These are phyloP conservation scores for Penicilliopsis zonata DNA, from an alignment of 495 filamentous ascomycete species.

Conservation along the genomic window DNA sequence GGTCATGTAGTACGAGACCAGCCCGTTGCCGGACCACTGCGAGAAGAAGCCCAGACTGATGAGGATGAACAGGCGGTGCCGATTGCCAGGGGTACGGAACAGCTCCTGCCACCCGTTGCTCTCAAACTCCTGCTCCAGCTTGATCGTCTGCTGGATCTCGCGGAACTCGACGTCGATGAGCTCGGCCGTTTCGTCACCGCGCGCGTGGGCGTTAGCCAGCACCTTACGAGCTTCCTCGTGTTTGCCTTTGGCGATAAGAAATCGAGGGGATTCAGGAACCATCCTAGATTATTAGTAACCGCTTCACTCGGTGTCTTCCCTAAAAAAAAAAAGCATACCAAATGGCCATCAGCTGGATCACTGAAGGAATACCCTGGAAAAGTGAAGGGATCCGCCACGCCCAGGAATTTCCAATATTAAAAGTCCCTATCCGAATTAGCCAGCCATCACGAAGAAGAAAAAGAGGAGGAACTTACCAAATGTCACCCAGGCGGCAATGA, in stretches of 20 bases:
- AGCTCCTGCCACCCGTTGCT: conserved; percentile 38
- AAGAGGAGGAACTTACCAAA: too few relatives aligned
- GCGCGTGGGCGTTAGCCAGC: conserved; percentile 23
- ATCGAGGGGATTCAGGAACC: conserved; percentile 36
- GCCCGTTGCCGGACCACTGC: conserved; percentile 58
- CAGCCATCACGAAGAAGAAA: too few relatives aligned
- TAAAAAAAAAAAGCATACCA: conserved; percentile 22
- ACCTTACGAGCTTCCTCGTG: conserved; percentile 24
- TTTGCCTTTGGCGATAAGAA: conserved; percentile 22
- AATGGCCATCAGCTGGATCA: conserved; percentile 33
- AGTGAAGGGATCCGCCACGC: conserved; percentile 36
- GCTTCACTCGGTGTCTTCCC: too few relatives aligned
- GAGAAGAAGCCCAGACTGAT: conserved; percentile 44
- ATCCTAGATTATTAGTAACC: too few relatives aligned
- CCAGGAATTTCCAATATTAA: conserved; percentile 31
- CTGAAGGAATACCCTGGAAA: conserved; percentile 34
- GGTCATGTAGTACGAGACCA: conserved; percentile 52
- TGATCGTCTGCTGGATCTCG: conserved; percentile 22
- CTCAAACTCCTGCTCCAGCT: conserved; percentile 21
- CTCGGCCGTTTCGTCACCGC: conserved; percentile 13
- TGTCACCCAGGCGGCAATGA: conserved; percentile 25
- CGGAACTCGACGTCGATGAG: conserved; percentile 20
- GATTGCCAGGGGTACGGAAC: conserved; percentile 57
- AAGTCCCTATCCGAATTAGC: too few relatives aligned
- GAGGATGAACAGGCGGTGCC: conserved; percentile 46